Conservation (phyloP, 1,284 basidiomycete genomes). For the Chalciporus piperatoides region DNA sequence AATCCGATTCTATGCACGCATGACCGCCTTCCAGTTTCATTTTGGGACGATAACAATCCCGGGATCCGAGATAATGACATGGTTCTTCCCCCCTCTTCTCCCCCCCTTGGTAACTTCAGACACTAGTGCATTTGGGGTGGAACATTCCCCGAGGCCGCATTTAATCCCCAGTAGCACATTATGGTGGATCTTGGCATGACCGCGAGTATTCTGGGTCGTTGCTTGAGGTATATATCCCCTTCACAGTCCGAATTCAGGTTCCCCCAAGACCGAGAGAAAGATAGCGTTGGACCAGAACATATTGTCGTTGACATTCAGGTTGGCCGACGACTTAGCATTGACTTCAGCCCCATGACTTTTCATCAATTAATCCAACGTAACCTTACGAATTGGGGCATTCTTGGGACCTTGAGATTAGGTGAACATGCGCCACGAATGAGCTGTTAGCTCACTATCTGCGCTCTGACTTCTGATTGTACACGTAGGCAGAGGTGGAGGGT, state of each 20-base stretch:
- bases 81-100: slow-evolving; percentile 5
- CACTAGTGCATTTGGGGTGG: neutral
- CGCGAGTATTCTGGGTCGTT: too few relatives aligned
- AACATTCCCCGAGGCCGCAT: neutral
- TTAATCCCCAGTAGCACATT: neutral
- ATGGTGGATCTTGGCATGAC: neutral
- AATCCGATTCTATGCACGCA: neutral
- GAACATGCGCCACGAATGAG: slow-evolving; percentile 7
- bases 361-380: slow-evolving; percentile 2
- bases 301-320: too few relatives aligned
- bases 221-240: neutral
- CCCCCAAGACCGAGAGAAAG: too few relatives aligned
- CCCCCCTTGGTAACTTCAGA: neutral
- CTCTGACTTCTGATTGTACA: slow-evolving; percentile 4
- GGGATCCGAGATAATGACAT: neutral
- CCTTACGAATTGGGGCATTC: neutral
- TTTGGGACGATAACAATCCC: neutral
- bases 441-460: slow-evolving; percentile 19
- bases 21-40: neutral
- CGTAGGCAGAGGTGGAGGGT: slow-evolving; percentile 1
- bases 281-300: too few relatives aligned
- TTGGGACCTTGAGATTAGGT: neutral
- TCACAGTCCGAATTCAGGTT: neutral
- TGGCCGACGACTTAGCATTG: too few relatives aligned
- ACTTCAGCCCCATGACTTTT: neutral